A percentile compares a stretch with the other conserved stretches of the same genome.
Evolutionary conservation across 768 basidiomycete species (phyloP).

Genomic region (Russula emetica): DNA sequence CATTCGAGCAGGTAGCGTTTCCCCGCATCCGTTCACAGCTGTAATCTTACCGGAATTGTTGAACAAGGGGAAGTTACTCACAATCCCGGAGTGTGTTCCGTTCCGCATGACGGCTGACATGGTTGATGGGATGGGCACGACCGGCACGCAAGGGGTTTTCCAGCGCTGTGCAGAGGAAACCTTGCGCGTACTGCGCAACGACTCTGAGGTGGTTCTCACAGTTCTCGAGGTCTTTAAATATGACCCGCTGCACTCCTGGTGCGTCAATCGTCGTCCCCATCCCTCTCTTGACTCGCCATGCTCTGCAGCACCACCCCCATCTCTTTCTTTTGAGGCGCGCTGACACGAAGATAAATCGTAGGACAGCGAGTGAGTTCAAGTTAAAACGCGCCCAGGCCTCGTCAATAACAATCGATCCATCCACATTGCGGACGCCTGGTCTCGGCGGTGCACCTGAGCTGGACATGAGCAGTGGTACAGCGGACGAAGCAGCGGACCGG

Average conservation of each 20-base stretch:
- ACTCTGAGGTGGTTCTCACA: slow-evolving; percentile 85
- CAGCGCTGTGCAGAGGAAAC: slow-evolving; percentile 95
- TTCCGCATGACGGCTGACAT: slow-evolving; percentile 94
- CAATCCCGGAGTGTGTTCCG: slow-evolving; percentile 82
- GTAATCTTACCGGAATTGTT: slow-evolving; percentile 2
- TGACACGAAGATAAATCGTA: slow-evolving; percentile 31
- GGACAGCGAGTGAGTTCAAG: slow-evolving; percentile 77
- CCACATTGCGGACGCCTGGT: slow-evolving; percentile 34
- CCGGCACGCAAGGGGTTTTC: slow-evolving; percentile 91
- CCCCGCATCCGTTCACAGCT: background rate
- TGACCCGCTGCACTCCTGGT: slow-evolving; percentile 94
- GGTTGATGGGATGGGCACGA: slow-evolving; percentile 88
- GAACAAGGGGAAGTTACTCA: slow-evolving; percentile 69
- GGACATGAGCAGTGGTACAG: slow-evolving; percentile 60
- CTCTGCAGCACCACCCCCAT: background rate
- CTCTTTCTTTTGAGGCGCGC: background rate
- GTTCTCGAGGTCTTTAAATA: slow-evolving; percentile 96
- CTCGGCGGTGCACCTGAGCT: slow-evolving; percentile 43
- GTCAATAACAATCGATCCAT: slow-evolving; percentile 30
- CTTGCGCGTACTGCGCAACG: slow-evolving; percentile 79
- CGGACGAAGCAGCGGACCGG: slow-evolving; percentile 85
- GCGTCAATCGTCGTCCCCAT: slow-evolving; percentile 27
- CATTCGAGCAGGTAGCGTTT: slow-evolving; percentile 82
- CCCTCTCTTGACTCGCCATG: background rate
- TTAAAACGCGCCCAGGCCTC: slow-evolving; percentile 56